phyloP scores from a whole-genome alignment of 2,329 filamentous ascomycete species.

The Diaporthe batatas region DNA sequence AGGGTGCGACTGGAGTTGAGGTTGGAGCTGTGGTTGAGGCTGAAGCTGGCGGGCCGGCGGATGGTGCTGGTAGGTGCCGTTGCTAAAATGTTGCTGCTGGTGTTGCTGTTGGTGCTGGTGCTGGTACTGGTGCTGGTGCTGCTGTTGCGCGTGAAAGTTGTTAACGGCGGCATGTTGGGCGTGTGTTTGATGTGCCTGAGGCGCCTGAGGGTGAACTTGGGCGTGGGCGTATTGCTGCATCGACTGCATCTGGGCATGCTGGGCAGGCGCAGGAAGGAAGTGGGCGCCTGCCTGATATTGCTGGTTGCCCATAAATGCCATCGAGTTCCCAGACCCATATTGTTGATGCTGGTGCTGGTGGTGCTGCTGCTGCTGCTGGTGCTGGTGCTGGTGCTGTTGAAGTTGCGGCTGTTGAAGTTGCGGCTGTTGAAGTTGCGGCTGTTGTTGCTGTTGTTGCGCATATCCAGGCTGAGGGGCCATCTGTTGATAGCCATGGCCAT shows the following conservation, averaged over 20 bases:
- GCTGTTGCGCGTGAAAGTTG: constrained; percentile 46
- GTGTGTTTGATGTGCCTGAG: constrained; percentile 47
- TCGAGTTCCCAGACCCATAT: constrained; percentile 42
- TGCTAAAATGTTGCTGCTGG: constrained; percentile 43
- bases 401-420: constrained; percentile 43
- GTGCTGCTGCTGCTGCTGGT: constrained; percentile 42
- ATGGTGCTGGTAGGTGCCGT: constrained; percentile 46
- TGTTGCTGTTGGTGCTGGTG: constrained; percentile 43
- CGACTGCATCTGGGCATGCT: constrained; percentile 46
- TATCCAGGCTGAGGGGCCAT: constrained; percentile 41
- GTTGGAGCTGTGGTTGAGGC: constrained; percentile 41
- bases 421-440: constrained; percentile 43
- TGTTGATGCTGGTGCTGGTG: constrained; percentile 47
- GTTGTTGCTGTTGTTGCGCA: constrained; percentile 43
- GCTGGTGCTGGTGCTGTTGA: constrained; percentile 34
- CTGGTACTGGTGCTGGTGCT: constrained; percentile 44
- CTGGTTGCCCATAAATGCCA: constrained; percentile 41
- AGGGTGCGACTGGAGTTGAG: constrained; percentile 12
- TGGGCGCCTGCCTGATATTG: constrained; percentile 46
- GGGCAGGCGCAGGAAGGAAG: constrained; percentile 42
- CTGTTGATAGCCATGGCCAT: constrained; percentile 40
- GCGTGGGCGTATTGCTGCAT: constrained; percentile 45
- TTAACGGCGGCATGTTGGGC: constrained; percentile 45
- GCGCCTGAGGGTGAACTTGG: constrained; percentile 47
- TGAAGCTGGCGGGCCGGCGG: constrained; percentile 19